Base-by-base conservation (phyloP, 345 rosid genomes). In the Linum tenue region DNA sequence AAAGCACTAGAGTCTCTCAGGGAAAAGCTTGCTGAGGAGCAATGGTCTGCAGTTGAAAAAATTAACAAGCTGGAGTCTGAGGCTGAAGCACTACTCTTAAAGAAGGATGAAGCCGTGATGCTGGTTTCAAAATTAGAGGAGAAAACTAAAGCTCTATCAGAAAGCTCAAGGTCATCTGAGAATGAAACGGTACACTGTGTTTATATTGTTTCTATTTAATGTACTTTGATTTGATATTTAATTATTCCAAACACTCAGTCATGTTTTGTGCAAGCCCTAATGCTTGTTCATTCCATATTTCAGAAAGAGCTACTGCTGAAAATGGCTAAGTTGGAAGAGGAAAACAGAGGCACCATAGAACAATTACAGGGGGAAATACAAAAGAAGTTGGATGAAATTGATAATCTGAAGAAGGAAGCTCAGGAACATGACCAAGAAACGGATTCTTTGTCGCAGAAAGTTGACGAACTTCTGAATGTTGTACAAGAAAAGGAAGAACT, bases 401-500 rank as follows among this genome's bases (percentile, higher is more conserved):
- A 69, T 62, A 57, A 41, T 77, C 72, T 87, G 75, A 75, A 78
- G 73, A 75, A 77, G 48, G 85, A 85, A 77, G 70, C 48, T 42
- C 76, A 80, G 79, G 74, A 85, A 69, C 59, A 70, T 60, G 80
- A 72, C 73, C 74, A 78, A 75, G 79, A 60, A 53, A 73, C 70
- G 41, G 82, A 82, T 62, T 78, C 83, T 66, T 60, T 88, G 78
- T 78, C 79, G 58, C 80, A 81, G 79, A 83, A 86, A 65, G 77
- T 90, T 69, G 64, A 57, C 42, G 78, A 85, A 70, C 86, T 90
- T 67, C 81, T 75, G 53, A 73, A 58, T 62, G 66, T 61, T 55
- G 69, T 88, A 65, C 80, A 82, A 76, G 96, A 83, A 75, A 94
- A 88, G 76, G 92, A 87, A 56, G 81, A 71, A 74, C 75, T 79